phyloP scores from a whole-genome alignment of 495 filamentous ascomycete species.

The Podospora tetraspora region DNA sequence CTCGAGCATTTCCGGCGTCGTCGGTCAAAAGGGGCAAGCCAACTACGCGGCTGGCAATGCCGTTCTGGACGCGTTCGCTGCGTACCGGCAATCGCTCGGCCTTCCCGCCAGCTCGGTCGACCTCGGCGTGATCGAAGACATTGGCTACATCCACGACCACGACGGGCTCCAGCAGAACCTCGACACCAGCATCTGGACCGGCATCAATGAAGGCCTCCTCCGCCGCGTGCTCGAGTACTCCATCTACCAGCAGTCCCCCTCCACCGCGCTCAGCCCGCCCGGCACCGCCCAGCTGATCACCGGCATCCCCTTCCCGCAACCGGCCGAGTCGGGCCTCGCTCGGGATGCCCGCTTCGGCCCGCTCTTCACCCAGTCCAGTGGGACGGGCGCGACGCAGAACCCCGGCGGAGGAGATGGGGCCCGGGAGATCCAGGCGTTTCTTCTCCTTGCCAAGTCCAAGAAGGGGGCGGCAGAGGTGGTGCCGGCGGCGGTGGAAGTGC shows the following conservation, averaged over 20 bases:
- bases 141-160: constrained; percentile 22
- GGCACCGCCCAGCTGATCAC: constrained; percentile 24
- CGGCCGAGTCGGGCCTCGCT: not conserved
- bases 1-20: constrained; percentile 31
- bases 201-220: constrained; percentile 28
- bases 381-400: not conserved
- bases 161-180: constrained; percentile 10
- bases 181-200: constrained; percentile 19
- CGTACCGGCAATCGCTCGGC: constrained; percentile 22
- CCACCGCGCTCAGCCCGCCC: not conserved
- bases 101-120: constrained; percentile 18
- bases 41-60: constrained; percentile 56
- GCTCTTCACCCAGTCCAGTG: not conserved
- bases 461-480: not conserved
- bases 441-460: constrained; percentile 1
- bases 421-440: not conserved
- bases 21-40: constrained; percentile 52
- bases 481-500: not conserved
- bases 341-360: not conserved
- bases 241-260: constrained; percentile 21
- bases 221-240: constrained; percentile 27
- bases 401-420: not conserved
- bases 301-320: constrained; percentile 18
- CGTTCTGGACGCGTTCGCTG: constrained; percentile 47
- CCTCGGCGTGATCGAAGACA: constrained; percentile 23